Evolutionary conservation across 805 yeast species (phyloP).

Genomic region (Blastobotrys muscicola): DNA sequence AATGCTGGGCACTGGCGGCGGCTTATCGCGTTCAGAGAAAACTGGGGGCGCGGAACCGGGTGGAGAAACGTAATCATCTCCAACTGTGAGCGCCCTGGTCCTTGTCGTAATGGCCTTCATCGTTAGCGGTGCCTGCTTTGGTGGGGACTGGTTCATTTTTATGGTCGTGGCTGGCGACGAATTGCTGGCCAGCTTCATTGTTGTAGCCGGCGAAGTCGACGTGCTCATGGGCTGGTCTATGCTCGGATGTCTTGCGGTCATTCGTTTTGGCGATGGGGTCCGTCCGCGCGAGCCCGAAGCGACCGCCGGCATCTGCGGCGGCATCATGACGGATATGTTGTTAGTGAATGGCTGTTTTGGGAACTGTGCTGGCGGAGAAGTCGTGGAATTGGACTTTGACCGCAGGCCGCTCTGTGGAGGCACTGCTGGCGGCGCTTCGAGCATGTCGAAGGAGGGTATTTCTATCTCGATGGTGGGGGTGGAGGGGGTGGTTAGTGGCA

Average conservation of each 20-base stretch:
- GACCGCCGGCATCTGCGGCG: constrained; percentile 18
- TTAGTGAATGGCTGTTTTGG: neutral
- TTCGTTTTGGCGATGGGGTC: constrained; percentile 17
- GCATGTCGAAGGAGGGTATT: constrained; percentile 22
- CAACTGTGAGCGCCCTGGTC: neutral
- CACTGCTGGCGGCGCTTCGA: constrained; percentile 15
- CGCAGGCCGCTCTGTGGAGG: constrained; percentile 4
- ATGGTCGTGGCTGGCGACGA: neutral
- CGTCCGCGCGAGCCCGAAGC: constrained; percentile 8
- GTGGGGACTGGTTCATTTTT: neutral
- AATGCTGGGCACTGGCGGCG: neutral
- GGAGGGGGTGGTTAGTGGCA: constrained; percentile 6
- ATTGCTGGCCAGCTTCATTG: neutral
- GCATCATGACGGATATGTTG: constrained; percentile 20
- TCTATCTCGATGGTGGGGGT: constrained; percentile 21
- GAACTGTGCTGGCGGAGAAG: neutral
- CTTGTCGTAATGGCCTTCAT: constrained; percentile 3
- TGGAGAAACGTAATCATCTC: constrained; percentile 5
- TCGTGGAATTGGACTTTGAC: constrained; percentile 3
- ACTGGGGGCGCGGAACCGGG: constrained; percentile 19
- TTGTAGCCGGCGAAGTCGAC: constrained; percentile 2
- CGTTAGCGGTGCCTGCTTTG: constrained; percentile 1
- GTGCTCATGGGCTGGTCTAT: no score
- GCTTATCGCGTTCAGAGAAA: neutral
- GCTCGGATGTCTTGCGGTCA: constrained; percentile 2